These are phyloP conservation scores for Globisporangium uncinulatum DNA, from an alignment of 352 stramenopile genomes.

Conservation along the genomic window DNA sequence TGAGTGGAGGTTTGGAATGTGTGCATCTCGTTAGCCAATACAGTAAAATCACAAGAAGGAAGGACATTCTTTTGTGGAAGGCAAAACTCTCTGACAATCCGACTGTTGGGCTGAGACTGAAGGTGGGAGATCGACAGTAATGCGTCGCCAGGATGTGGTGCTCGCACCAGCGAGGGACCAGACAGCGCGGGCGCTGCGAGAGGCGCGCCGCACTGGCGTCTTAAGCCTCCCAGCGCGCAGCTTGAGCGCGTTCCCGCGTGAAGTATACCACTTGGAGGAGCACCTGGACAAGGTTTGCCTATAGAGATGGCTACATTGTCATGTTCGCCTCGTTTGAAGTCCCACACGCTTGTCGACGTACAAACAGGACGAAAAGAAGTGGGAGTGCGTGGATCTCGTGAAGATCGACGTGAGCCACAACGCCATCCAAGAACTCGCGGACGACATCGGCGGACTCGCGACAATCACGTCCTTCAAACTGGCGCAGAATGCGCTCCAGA, in stretches of 20 bases:
- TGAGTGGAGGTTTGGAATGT: background rate
- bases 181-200: constrained; percentile 42
- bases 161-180: constrained; percentile 52
- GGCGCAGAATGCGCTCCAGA: constrained; percentile 55
- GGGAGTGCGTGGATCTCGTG: constrained; percentile 77
- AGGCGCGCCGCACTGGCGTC: constrained; percentile 55
- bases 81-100: background rate
- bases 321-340: background rate
- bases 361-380: constrained; percentile 70
- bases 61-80: background rate
- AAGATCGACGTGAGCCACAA: constrained; percentile 85
- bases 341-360: background rate
- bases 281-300: constrained; percentile 58
- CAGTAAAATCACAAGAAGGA: background rate
- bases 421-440: constrained; percentile 41
- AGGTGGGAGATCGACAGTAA: background rate
- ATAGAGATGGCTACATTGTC: background rate
- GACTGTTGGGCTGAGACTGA: background rate
- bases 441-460: constrained; percentile 45
- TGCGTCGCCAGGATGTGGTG: constrained; percentile 44
- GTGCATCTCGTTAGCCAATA: background rate
- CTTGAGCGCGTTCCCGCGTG: constrained; percentile 50
- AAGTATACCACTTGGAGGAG: constrained; percentile 74
- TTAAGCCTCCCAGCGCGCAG: constrained; percentile 53
- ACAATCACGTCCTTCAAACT: constrained; percentile 63